Conservation (phyloP, 805 yeast genomes). For the Candida ovalis region DNA sequence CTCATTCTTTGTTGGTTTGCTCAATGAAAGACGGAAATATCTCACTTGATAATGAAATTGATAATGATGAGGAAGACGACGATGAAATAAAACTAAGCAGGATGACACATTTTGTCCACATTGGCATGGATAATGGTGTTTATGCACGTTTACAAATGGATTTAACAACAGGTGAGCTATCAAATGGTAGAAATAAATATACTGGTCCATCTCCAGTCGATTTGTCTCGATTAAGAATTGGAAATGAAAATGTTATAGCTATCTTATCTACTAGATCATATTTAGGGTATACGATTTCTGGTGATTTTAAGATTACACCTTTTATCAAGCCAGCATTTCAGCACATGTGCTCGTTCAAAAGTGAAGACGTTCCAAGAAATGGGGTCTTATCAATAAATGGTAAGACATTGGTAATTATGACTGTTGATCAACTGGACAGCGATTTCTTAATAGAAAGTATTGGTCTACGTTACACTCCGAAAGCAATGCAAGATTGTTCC, state of each 20-base stretch:
- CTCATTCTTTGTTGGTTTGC: constrained; percentile 21
- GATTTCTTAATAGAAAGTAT: constrained; percentile 35
- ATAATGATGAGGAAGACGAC: constrained; percentile 9
- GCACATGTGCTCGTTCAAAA: constrained; percentile 50
- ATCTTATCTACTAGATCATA: constrained; percentile 56
- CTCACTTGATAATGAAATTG: constrained; percentile 7
- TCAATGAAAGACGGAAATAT: constrained; percentile 24
- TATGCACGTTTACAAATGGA: constrained; percentile 64
- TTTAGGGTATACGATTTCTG: constrained; percentile 40
- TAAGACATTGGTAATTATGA: constrained; percentile 50
- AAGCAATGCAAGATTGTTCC: constrained; percentile 33
- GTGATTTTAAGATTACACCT: constrained; percentile 44
- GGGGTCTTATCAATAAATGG: constrained; percentile 65
- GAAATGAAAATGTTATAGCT: constrained; percentile 35
- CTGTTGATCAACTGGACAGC: constrained; percentile 39
- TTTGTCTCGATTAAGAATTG: constrained; percentile 37
- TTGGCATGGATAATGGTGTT: constrained; percentile 83
- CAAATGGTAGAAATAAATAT: constrained; percentile 65
- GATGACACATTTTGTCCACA: constrained; percentile 46
- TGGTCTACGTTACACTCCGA: constrained; percentile 50
- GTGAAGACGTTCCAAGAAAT: constrained; percentile 54
- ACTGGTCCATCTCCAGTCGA: constrained; percentile 66
- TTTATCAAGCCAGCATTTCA: constrained; percentile 39
- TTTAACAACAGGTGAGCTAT: constrained; percentile 52
- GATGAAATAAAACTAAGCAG: constrained; percentile 6